Evolutionary conservation across 176 grass and related monocot species (phyloP), one percentile per base, ranked within the genome.

Genomic region (Carex kokanica): DNA sequence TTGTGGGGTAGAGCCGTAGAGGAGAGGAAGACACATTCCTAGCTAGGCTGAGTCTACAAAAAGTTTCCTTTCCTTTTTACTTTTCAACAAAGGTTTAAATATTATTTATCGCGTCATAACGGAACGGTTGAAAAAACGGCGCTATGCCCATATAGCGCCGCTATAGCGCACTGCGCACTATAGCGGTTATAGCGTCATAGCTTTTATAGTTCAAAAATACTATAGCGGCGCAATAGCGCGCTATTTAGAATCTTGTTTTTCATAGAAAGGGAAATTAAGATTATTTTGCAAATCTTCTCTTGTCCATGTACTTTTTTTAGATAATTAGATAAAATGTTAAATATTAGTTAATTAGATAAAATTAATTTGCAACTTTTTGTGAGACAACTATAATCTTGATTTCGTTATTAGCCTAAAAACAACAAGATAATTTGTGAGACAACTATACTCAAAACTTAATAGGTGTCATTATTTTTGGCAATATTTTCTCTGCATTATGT

Each of bases 31-130:
- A 65, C 20, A 25, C 29, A 49, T 25, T 82, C 58, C 34, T 23
- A 6, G 57, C 62, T 49, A 51, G 21, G 62, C 49, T 66, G 25
- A 82, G 80, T 82, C 47, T 54, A 82, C 32, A 36, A 80, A 34
- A 78, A 31, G 5, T 78, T 53, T 32, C 9, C n/a, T 32, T 78
- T 56, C 51, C 0, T 56, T 51, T 78, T 78, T 56, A 32, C 73
- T 78, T 56, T 56, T n/a, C n/a, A n/a, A n/a, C n/a, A n/a, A n/a
- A n/a, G n/a, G n/a, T n/a, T n/a, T n/a, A n/a, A n/a, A n/a, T n/a
- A n/a, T n/a, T n/a, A n/a, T n/a, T n/a, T n/a, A n/a, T n/a, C n/a
- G n/a, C n/a, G n/a, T n/a, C n/a, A n/a, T n/a, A n/a, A n/a, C n/a
- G n/a, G n/a, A n/a, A n/a, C n/a, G n/a, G n/a, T n/a, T n/a, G n/a